A percentile compares a stretch with the other conserved stretches of the same genome.
These are phyloP conservation scores for Scleroderma bovista DNA, from an alignment of 768 basidiomycete species.

Conservation along the genomic window DNA sequence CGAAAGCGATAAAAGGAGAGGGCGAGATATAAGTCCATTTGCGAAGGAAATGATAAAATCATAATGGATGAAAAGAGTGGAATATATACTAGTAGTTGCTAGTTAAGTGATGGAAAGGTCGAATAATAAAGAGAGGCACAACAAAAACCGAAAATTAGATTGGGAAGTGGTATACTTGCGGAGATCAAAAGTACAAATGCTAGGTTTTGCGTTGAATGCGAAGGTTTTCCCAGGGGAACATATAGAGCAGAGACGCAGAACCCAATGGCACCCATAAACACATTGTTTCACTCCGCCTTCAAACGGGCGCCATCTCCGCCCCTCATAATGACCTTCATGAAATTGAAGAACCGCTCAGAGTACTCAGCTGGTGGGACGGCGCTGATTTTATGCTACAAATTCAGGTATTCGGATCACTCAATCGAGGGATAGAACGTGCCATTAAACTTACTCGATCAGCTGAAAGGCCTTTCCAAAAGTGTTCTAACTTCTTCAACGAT, in stretches of 20 bases:
- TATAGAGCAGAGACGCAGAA: background rate
- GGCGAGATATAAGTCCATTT: background rate
- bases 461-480: constrained; percentile 86
- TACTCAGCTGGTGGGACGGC: constrained; percentile 88
- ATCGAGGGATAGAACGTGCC: background rate
- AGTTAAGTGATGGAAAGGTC: background rate
- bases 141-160: background rate
- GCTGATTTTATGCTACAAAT: constrained; percentile 82
- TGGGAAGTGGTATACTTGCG: background rate
- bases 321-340: constrained; percentile 82
- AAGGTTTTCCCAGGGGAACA: background rate
- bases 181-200: background rate
- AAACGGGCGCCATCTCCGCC: constrained; percentile 65
- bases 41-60: background rate
- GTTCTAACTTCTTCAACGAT: constrained; percentile 72
- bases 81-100: background rate
- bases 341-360: constrained; percentile 79
- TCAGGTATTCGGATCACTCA: constrained; percentile 5
- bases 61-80: background rate
- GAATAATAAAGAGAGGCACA: background rate
- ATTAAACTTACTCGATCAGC: constrained; percentile 74
- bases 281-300: constrained; percentile 34
- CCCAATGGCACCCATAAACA: background rate
- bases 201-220: background rate
- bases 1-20: background rate